phyloP scores from a whole-genome alignment of 805 yeast species.

The Zygoascus bituminiphila region DNA sequence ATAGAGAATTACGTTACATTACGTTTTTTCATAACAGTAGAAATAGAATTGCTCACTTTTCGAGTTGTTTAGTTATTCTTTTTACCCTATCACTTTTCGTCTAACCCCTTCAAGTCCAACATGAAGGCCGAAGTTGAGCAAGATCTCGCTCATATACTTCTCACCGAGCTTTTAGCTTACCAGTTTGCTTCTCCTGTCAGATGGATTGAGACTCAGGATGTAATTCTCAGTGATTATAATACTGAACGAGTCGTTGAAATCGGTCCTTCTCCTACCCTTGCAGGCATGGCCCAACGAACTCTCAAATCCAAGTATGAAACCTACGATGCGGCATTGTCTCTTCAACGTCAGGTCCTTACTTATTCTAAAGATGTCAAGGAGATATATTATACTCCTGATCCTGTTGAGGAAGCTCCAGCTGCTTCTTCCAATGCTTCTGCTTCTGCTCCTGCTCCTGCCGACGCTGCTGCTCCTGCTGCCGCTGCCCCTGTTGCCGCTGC shows the following conservation, averaged over 20 bases:
- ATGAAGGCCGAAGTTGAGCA: conserved; percentile 96
- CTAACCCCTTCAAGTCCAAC: not conserved
- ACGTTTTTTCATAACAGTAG: not conserved
- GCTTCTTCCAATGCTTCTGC: conserved; percentile 26
- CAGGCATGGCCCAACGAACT: conserved; percentile 98
- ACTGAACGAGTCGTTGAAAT: conserved; percentile 97
- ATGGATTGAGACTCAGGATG: conserved; percentile 99
- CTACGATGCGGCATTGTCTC: conserved; percentile 91
- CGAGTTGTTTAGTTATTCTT: not conserved
- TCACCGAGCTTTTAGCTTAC: conserved; percentile 94
- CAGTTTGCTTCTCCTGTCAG: conserved; percentile 99
- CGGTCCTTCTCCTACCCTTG: conserved; percentile 97
- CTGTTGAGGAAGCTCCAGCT: conserved; percentile 30
- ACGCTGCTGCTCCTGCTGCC: conserved; percentile 49
- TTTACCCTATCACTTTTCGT: not conserved
- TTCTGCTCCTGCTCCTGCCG: conserved; percentile 32
- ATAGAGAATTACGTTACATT: not conserved
- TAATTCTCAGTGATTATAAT: conserved; percentile 84
- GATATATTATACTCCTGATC: conserved; percentile 71
- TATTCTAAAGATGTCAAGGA: conserved; percentile 95
- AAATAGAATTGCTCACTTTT: not conserved
- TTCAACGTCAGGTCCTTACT: conserved; percentile 88
- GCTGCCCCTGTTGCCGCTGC: conserved; percentile 52
- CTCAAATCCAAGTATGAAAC: conserved; percentile 92
- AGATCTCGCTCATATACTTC: conserved; percentile 88